These are phyloP conservation scores for Prinsepia uniflora DNA, from an alignment of 306 rosid species.

Conservation along the genomic window DNA sequence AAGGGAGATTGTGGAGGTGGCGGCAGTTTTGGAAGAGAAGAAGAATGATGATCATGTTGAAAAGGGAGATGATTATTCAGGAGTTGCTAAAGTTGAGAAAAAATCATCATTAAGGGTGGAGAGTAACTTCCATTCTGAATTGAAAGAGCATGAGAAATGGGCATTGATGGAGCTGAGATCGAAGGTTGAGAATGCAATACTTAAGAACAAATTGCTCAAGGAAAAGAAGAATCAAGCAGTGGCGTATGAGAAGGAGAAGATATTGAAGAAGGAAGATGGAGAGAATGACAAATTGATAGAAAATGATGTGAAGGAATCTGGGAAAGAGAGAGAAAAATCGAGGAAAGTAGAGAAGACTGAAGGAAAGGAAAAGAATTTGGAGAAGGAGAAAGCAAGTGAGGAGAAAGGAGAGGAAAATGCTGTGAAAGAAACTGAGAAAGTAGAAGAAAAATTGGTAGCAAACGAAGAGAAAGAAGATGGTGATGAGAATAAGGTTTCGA, in stretches of 20 bases:
- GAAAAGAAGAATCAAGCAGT: neutral
- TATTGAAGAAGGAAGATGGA: neutral
- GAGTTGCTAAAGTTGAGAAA: conserved; percentile 1
- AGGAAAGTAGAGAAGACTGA: neutral
- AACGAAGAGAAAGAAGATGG: neutral
- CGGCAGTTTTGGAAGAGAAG: neutral
- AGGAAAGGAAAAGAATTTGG: conserved; percentile 1
- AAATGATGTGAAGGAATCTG: neutral
- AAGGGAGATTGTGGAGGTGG: neutral
- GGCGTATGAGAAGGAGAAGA: neutral
- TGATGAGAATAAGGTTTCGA: neutral
- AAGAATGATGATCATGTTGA: neutral
- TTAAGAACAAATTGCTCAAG: conserved; percentile 2
- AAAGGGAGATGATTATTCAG: neutral
- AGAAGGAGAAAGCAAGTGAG: neutral
- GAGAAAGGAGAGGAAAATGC: neutral
- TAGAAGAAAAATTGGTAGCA: neutral
- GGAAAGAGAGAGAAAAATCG: neutral
- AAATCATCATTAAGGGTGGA: neutral
- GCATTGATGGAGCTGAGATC: conserved; percentile 11
- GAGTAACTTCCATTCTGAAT: neutral
- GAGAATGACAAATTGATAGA: neutral
- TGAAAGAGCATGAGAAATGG: conserved; percentile 10
- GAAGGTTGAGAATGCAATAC: conserved; percentile 2
- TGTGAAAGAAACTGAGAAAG: conserved; percentile 5